A percentile compares a stretch with the other conserved stretches of the same genome.
Conservation (phyloP, 2,329 filamentous ascomycete species). For the Stachybotrys echinatus region DNA sequence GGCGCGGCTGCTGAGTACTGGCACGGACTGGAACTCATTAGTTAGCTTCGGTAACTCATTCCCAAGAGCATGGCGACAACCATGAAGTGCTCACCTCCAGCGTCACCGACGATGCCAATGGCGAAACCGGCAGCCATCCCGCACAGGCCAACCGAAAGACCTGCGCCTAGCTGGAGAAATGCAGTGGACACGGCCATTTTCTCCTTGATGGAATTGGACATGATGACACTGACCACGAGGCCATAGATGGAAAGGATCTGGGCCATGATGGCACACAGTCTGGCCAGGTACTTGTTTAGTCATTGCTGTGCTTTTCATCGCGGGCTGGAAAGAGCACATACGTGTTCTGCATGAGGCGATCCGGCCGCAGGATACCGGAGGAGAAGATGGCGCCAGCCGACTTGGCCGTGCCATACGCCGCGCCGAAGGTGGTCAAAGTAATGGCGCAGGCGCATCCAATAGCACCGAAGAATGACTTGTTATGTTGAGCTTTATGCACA, state of each 20-base stretch:
- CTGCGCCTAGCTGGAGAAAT: conserved; percentile 38
- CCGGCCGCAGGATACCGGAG: conserved; percentile 36
- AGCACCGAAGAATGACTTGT: conserved; percentile 38
- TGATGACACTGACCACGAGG: conserved; percentile 38
- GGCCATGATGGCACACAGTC: conserved; percentile 39
- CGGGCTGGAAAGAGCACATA: conserved; percentile 9
- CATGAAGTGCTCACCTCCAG: conserved; percentile 27
- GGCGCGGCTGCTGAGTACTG: conserved; percentile 39
- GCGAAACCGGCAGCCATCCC: conserved; percentile 40
- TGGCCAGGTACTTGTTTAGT: conserved; percentile 8
- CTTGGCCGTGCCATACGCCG: conserved; percentile 38
- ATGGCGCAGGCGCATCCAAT: conserved; percentile 39
- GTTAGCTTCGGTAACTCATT: background rate
- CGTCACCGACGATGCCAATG: conserved; percentile 41
- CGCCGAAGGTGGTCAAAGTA: conserved; percentile 46
- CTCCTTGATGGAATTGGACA: conserved; percentile 32
- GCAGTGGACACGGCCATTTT: conserved; percentile 36
- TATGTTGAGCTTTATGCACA: too few relatives aligned
- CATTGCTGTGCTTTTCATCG: background rate
- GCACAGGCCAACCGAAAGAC: conserved; percentile 36
- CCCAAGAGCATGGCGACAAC: background rate
- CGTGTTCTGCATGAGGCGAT: conserved; percentile 38
- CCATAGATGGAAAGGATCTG: conserved; percentile 44
- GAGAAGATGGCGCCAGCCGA: conserved; percentile 38
- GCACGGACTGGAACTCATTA: conserved; percentile 29